Evolutionary conservation across 2,329 filamentous ascomycete species (phyloP).

Genomic region (Volutella citrinella): DNA sequence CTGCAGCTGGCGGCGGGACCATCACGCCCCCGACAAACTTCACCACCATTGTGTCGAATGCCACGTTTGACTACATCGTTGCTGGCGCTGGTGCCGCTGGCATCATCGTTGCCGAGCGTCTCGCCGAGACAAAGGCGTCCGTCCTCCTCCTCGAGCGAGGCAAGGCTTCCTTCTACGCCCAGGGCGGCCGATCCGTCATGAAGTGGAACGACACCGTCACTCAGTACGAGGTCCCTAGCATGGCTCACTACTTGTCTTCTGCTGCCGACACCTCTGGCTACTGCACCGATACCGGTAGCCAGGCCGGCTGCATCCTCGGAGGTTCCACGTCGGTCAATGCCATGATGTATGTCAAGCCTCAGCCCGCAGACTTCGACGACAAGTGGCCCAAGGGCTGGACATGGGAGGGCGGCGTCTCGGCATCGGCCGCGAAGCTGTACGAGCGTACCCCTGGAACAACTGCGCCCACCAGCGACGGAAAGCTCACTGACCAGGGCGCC

Average conservation of each 20-base stretch:
- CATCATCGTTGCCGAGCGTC: slow-evolving; percentile 55
- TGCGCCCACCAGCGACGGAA: slow-evolving; percentile 62
- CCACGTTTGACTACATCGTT: slow-evolving; percentile 60
- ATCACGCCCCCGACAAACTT: slow-evolving; percentile 21
- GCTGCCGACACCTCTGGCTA: slow-evolving; percentile 64
- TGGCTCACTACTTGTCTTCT: slow-evolving; percentile 68
- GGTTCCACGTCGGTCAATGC: slow-evolving; percentile 67
- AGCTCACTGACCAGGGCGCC: slow-evolving; percentile 64
- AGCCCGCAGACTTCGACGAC: slow-evolving; percentile 65
- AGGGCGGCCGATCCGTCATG: slow-evolving; percentile 61
- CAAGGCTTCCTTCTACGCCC: slow-evolving; percentile 59
- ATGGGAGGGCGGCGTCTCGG: slow-evolving; percentile 56
- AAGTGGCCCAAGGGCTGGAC: slow-evolving; percentile 72
- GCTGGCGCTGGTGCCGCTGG: slow-evolving; percentile 62
- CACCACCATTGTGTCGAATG: slow-evolving; percentile 28
- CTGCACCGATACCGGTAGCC: slow-evolving; percentile 63
- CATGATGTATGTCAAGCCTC: slow-evolving; percentile 66
- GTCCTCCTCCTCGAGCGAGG: slow-evolving; percentile 57
- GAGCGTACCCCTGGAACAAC: slow-evolving; percentile 68
- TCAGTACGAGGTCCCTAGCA: slow-evolving; percentile 68
- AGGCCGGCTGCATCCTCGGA: slow-evolving; percentile 69
- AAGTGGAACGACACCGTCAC: slow-evolving; percentile 64
- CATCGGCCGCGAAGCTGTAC: slow-evolving; percentile 61
- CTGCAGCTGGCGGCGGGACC: slow-evolving; percentile 25
- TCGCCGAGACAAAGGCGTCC: slow-evolving; percentile 59